Conservation (phyloP, 179 eudicot genomes). For the Beta macrorhiza region DNA sequence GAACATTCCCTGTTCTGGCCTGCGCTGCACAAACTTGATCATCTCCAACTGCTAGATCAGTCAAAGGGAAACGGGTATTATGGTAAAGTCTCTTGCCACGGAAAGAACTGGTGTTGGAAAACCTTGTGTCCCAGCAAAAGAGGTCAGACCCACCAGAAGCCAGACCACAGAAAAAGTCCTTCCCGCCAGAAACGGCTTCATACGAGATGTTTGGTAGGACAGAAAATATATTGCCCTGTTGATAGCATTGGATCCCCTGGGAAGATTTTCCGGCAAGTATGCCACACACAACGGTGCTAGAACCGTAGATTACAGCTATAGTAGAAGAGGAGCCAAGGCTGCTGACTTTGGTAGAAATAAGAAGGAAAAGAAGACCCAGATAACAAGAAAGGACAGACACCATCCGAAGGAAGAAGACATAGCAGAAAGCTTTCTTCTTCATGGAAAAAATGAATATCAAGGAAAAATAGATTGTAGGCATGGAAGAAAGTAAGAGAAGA, state of each 20-base stretch:
- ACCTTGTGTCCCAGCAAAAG: constrained; percentile 48
- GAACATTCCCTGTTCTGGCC: constrained; percentile 25
- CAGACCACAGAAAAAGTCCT: constrained; percentile 48
- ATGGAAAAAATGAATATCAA: constrained; percentile 18
- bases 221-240: constrained; percentile 23
- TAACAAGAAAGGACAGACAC: constrained; percentile 22
- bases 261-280: constrained; percentile 47
- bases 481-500: constrained; percentile 29
- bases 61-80: constrained; percentile 26
- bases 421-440: constrained; percentile 20
- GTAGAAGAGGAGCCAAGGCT: constrained; percentile 49
- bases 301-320: constrained; percentile 40
- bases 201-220: constrained; percentile 41
- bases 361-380: constrained; percentile 14
- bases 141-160: constrained; percentile 45
- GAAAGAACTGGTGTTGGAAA: constrained; percentile 21
- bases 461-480: constrained; percentile 23
- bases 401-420: constrained; percentile 17
- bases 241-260: constrained; percentile 48
- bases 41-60: constrained; percentile 37
- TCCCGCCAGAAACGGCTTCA: constrained; percentile 54
- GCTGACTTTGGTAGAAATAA: constrained; percentile 19
- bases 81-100: constrained; percentile 34
- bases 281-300: constrained; percentile 45
- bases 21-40: constrained; percentile 46